A percentile compares a stretch with the other conserved stretches of the same genome.
These are phyloP conservation scores for Candida manassasensis DNA, from an alignment of 805 yeast genomes.

Conservation along the genomic window DNA sequence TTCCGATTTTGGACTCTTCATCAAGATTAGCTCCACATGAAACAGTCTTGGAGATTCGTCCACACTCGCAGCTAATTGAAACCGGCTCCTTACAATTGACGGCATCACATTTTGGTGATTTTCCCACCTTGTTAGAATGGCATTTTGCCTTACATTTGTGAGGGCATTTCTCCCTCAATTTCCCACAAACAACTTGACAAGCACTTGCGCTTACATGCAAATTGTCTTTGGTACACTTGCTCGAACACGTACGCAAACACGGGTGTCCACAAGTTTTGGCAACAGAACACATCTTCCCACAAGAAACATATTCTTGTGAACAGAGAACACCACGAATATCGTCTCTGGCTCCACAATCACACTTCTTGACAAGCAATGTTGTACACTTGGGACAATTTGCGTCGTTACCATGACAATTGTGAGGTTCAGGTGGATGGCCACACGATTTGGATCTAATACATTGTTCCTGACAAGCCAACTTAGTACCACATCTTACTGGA, in stretches of 20 bases:
- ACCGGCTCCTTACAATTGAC: constrained; percentile 50
- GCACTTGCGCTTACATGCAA: constrained; percentile 42
- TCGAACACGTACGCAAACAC: constrained; percentile 55
- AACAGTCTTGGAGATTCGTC: constrained; percentile 42
- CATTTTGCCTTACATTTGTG: constrained; percentile 64
- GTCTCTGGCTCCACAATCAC: constrained; percentile 55
- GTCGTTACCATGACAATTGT: constrained; percentile 68
- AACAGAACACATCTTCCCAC: constrained; percentile 40
- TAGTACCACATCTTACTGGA: constrained; percentile 81
- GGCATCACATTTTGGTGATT: constrained; percentile 42
- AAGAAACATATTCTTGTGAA: constrained; percentile 62
- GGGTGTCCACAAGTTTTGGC: constrained; percentile 38
- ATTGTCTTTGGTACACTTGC: constrained; percentile 55
- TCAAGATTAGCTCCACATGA: constrained; percentile 54
- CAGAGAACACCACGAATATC: constrained; percentile 62
- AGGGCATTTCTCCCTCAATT: constrained; percentile 51
- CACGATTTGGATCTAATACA: constrained; percentile 58
- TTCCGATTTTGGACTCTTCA: constrained; percentile 29
- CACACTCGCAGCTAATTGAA: constrained; percentile 59
- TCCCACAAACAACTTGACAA: constrained; percentile 60
- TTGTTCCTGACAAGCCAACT: constrained; percentile 56
- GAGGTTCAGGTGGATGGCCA: constrained; percentile 69
- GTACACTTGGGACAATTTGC: constrained; percentile 77
- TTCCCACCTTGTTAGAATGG: constrained; percentile 45
- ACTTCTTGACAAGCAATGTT: constrained; percentile 44